Percentiles rank a stretch among this genome's conserved stretches.
phyloP scores from a whole-genome alignment of 805 yeast species.

The Yarrowia sp. region DNA sequence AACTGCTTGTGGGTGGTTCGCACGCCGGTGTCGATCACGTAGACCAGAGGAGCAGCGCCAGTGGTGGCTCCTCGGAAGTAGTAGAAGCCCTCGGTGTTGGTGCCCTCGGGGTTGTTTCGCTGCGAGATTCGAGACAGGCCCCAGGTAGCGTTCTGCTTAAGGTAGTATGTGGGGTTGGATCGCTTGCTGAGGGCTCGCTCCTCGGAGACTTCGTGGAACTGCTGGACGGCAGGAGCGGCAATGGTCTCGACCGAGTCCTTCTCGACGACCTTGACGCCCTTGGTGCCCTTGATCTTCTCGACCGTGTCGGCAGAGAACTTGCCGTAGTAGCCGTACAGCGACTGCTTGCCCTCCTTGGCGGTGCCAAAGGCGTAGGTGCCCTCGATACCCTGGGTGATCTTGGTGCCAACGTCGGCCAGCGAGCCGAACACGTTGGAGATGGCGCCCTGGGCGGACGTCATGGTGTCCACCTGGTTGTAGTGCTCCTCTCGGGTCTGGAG shows the following conservation, averaged over 20 bases:
- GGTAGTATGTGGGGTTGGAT: conserved; percentile 35
- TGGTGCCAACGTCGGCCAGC: conserved; percentile 1
- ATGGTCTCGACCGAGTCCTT: conserved; percentile 60
- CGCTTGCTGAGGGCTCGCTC: not conserved
- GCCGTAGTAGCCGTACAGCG: conserved; percentile 48
- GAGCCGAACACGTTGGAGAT: conserved; percentile 4
- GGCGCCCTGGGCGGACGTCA: conserved; percentile 1
- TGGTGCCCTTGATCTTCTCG: conserved; percentile 49
- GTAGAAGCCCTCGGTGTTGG: conserved; percentile 15
- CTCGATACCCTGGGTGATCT: conserved; percentile 29
- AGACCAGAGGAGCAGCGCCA: conserved; percentile 51
- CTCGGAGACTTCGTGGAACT: conserved; percentile 54
- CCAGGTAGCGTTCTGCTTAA: conserved; percentile 88
- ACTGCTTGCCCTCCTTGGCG: conserved; percentile 34
- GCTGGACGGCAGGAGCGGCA: conserved; percentile 33
- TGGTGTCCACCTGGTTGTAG: conserved; percentile 1
- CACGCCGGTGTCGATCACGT: conserved; percentile 88
- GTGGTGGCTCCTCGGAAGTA: conserved; percentile 20
- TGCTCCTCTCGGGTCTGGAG: conserved; percentile 27
- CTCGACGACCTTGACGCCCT: conserved; percentile 61
- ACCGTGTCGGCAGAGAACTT: conserved; percentile 46
- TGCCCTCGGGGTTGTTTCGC: conserved; percentile 46
- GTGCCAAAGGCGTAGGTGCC: conserved; percentile 27
- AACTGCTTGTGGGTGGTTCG: conserved; percentile 73
- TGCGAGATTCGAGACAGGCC: conserved; percentile 90